These are phyloP conservation scores for Geotrichum klebahnii DNA, from an alignment of 1,139 yeast species.

Conservation along the genomic window DNA sequence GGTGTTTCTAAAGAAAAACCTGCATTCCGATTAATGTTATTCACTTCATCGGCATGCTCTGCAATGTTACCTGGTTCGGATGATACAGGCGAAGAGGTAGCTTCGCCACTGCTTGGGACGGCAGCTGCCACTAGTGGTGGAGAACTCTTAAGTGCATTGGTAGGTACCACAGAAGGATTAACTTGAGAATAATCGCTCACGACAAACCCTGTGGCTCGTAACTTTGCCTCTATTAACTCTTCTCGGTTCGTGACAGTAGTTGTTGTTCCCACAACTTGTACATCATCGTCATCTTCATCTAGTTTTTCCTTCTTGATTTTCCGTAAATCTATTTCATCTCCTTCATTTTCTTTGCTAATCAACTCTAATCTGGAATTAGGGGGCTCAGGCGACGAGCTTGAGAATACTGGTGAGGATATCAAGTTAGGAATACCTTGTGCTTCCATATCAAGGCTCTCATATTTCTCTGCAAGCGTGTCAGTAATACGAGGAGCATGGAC, in stretches of 20 bases:
- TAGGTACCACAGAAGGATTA: not conserved
- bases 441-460: conserved; percentile 12
- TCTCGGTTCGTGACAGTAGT: not conserved
- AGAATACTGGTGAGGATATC: conserved; percentile 11
- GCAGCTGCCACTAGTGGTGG: not conserved
- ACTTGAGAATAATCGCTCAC: conserved; percentile 1
- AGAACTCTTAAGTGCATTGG: not conserved
- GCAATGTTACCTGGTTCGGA: not conserved
- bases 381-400: not conserved
- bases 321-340: not conserved
- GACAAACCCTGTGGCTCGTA: not conserved
- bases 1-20: not conserved
- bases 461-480: not conserved
- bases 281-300: not conserved
- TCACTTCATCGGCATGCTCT: not conserved
- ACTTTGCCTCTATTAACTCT: not conserved
- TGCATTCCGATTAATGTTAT: not conserved
- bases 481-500: not conserved
- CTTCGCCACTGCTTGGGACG: not conserved
- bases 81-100: not conserved
- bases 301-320: not conserved
- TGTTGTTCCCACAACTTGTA: not conserved
- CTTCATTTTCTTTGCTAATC: not conserved
- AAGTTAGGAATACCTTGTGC: conserved; percentile 18
- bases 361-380: not conserved